These are phyloP conservation scores for Podospora pseudopauciseta DNA, from an alignment of 495 filamentous ascomycete genomes.

Conservation along the genomic window DNA sequence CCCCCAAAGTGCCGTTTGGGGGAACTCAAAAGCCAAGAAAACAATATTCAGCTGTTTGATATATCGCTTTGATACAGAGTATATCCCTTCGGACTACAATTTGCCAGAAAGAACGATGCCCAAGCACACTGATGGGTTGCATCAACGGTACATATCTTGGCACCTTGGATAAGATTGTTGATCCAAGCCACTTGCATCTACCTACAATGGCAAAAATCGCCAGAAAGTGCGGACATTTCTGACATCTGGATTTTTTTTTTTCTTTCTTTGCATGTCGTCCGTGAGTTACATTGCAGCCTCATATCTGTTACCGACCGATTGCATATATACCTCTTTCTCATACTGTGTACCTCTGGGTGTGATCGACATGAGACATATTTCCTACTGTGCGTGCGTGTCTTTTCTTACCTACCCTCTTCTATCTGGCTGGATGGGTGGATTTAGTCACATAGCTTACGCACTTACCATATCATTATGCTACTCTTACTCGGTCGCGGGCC, in stretches of 20 bases:
- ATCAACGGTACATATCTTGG: slow-evolving; percentile 27
- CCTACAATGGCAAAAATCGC: background rate
- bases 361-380: background rate
- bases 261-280: background rate
- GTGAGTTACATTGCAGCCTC: background rate
- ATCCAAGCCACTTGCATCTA: slow-evolving; percentile 15
- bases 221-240: background rate
- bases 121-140: slow-evolving; percentile 19
- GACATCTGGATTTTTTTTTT: background rate
- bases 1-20: no score
- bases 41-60: background rate
- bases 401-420: background rate
- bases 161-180: slow-evolving; percentile 35
- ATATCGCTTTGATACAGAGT: background rate
- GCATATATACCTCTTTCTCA: background rate
- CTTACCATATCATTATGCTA: background rate
- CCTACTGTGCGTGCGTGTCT: background rate
- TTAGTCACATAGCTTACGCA: background rate
- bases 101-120: slow-evolving; percentile 1
- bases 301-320: background rate
- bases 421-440: background rate
- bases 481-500: background rate
- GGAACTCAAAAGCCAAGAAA: background rate
- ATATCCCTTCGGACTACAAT: background rate
- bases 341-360: no score